Conservation (phyloP, 164 flowering plant genomes). For the Kalanchoe fedtschenkoi region DNA sequence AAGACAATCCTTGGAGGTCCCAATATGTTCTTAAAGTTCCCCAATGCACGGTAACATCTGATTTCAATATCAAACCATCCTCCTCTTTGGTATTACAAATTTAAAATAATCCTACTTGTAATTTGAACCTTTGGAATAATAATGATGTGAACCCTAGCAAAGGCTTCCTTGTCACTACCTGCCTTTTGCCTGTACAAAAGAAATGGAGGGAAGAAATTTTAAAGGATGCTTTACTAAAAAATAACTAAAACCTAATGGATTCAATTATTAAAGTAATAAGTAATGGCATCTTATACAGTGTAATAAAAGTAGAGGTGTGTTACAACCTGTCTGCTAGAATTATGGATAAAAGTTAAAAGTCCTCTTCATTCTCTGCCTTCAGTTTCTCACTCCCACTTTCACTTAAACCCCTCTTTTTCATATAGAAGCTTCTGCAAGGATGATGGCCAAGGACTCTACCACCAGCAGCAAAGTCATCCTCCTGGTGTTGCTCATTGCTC, state of each 20-base stretch:
- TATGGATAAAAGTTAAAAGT: conserved; percentile 3
- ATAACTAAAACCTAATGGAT: not conserved
- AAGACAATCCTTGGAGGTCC: not conserved
- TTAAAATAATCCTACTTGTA: not conserved
- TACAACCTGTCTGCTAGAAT: not conserved
- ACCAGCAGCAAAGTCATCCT: not conserved
- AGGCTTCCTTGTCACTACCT: not conserved
- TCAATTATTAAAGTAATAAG: not conserved
- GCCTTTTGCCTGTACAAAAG: not conserved
- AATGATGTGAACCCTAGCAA: not conserved
- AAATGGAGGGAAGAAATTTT: not conserved
- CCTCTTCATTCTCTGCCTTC: conserved; percentile 1
- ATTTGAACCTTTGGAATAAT: not conserved
- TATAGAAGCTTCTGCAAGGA: not conserved
- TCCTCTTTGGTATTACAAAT: not conserved
- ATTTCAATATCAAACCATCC: not conserved
- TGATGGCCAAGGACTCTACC: not conserved
- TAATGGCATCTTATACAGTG: not conserved
- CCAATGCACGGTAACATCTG: conserved; percentile 3
- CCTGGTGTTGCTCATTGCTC: not conserved
- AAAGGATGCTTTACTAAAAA: not conserved
- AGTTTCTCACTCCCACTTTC: conserved; percentile 5
- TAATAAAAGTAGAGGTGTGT: conserved; percentile 2
- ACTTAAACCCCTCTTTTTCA: not conserved
- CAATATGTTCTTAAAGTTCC: not conserved